Percentiles rank a stretch among this genome's conserved stretches.
These are phyloP conservation scores for Trichoderma sp. DNA, from an alignment of 2,329 filamentous ascomycete species.

Conservation along the genomic window DNA sequence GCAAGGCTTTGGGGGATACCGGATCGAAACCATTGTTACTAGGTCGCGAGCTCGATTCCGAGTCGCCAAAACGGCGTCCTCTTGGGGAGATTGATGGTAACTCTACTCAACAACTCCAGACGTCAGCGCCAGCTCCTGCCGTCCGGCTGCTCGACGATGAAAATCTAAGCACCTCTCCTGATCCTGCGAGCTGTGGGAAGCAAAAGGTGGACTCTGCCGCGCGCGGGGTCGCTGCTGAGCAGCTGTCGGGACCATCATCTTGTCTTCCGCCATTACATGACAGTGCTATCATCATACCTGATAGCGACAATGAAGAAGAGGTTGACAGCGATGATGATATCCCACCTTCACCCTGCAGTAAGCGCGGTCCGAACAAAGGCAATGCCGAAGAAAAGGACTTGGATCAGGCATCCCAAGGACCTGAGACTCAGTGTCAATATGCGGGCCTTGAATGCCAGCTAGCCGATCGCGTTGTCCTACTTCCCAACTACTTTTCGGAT, in stretches of 20 bases:
- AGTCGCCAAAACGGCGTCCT: slow-evolving; percentile 30
- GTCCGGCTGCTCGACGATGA: background rate
- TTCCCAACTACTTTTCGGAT: slow-evolving; percentile 47
- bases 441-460: slow-evolving; percentile 45
- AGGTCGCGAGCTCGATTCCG: background rate
- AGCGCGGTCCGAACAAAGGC: background rate
- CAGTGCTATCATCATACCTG: slow-evolving; percentile 21
- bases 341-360: slow-evolving; percentile 2
- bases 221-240: background rate
- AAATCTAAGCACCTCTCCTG: background rate
- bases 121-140: background rate
- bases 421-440: slow-evolving; percentile 39
- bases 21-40: background rate
- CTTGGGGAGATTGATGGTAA: slow-evolving; percentile 35
- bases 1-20: background rate
- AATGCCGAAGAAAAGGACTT: background rate
- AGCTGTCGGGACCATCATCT: background rate
- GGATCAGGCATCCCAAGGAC: background rate
- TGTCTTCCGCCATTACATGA: background rate
- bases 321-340: background rate
- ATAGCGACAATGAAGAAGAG: slow-evolving; percentile 12
- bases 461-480: slow-evolving; percentile 42
- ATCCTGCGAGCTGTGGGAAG: background rate
- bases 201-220: background rate
- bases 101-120: slow-evolving; percentile 25